Conservation (phyloP, 1,284 basidiomycete genomes). For the Golubevia pallescens region DNA sequence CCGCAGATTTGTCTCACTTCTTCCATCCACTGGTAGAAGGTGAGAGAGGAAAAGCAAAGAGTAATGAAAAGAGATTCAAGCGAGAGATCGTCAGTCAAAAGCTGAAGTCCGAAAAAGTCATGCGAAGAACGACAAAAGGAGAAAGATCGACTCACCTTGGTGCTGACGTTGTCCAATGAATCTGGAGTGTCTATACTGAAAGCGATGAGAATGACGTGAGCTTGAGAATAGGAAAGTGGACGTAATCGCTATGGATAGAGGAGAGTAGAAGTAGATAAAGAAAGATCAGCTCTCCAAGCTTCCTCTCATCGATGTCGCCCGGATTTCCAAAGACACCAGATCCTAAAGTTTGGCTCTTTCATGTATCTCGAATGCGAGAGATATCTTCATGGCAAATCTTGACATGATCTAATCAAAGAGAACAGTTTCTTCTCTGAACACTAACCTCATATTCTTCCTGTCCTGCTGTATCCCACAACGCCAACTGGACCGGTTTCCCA, state of each 20-base stretch:
- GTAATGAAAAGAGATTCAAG: background rate
- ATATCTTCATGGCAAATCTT: background rate
- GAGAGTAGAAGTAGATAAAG: slow-evolving; percentile 1
- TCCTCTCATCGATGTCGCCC: no score
- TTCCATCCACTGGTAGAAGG: slow-evolving; percentile 16
- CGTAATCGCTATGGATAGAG: slow-evolving; percentile 25
- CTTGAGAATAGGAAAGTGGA: slow-evolving; percentile 50
- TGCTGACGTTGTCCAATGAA: slow-evolving; percentile 50
- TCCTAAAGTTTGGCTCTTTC: no score
- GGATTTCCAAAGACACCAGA: no score
- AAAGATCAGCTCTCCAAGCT: no score
- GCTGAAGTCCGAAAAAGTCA: background rate
- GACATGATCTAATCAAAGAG: background rate
- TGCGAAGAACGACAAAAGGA: background rate
- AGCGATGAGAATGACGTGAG: slow-evolving; percentile 55
- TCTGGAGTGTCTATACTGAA: slow-evolving; percentile 56
- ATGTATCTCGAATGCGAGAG: no score
- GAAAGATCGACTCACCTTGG: slow-evolving; percentile 19
- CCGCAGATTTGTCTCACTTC: slow-evolving; percentile 53
- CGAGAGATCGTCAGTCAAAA: background rate
- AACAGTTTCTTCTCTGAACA: background rate
- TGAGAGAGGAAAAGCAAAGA: background rate
- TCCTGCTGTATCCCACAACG: slow-evolving; percentile 56
- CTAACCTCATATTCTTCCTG: slow-evolving; percentile 54
- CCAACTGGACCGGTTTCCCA: slow-evolving; percentile 52